Conservation (phyloP, 805 yeast species). For the Cyberlindnera americana region DNA sequence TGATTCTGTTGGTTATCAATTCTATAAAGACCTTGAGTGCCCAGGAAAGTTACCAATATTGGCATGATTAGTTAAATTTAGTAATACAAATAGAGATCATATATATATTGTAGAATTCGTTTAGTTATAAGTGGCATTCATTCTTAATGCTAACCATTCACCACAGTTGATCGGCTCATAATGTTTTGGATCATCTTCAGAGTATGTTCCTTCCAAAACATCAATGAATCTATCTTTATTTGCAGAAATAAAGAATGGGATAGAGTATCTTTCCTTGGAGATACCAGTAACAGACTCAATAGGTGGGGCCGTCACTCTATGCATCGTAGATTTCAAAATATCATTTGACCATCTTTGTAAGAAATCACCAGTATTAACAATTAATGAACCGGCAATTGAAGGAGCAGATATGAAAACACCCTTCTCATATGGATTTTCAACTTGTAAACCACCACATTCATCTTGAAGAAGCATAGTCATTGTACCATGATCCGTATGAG, state of each 20-base stretch:
- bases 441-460: conserved; percentile 26
- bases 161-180: conserved; percentile 27
- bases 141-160: conserved; percentile 23
- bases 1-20: conserved; percentile 31
- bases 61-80: too few species aligned
- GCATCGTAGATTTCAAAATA: conserved; percentile 25
- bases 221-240: conserved; percentile 24
- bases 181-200: conserved; percentile 24
- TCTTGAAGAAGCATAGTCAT: conserved; percentile 27
- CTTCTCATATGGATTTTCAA: conserved; percentile 18
- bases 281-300: conserved; percentile 18
- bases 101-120: not conserved
- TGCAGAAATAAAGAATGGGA: conserved; percentile 28
- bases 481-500: conserved; percentile 29
- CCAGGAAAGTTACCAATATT: conserved; percentile 31
- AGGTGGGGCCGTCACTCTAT: conserved; percentile 26
- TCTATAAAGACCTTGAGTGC: conserved; percentile 31
- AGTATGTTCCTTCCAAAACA: conserved; percentile 26
- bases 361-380: conserved; percentile 26
- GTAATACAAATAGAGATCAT: not conserved
- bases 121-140: conserved; percentile 21
- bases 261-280: conserved; percentile 25
- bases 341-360: conserved; percentile 28
- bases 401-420: conserved; percentile 24
- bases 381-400: conserved; percentile 18